A percentile compares a stretch with the other conserved stretches of the same genome.
Evolutionary conservation across 176 grass and related monocot species (phyloP).

Genomic region (Aegilops umbellulata): DNA sequence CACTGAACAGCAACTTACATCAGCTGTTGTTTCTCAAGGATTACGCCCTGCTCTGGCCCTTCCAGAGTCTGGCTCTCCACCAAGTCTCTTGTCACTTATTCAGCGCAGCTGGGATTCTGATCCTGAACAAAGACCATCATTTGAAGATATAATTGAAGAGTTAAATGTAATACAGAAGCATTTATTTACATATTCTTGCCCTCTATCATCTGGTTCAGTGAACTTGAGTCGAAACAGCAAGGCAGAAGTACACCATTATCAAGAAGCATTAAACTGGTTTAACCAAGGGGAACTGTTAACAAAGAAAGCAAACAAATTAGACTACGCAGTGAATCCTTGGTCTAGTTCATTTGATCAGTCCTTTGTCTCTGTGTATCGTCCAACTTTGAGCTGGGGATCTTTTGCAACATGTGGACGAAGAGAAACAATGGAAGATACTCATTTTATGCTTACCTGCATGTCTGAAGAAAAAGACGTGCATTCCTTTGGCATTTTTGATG

Average conservation of each 20-base stretch:
- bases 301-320: constrained; percentile 38
- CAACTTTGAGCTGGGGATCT: constrained; percentile 90
- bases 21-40: constrained; percentile 81
- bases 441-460: constrained; percentile 86
- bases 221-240: constrained; percentile 43
- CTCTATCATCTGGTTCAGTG: constrained; percentile 15
- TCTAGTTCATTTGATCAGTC: constrained; percentile 42
- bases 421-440: constrained; percentile 95
- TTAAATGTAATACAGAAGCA: constrained; percentile 47
- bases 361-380: constrained; percentile 39
- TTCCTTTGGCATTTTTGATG: constrained; percentile 96
- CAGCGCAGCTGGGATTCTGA: constrained; percentile 71
- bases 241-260: constrained; percentile 39
- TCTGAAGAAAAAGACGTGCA: constrained; percentile 57
- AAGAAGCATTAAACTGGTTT: constrained; percentile 80
- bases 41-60: constrained; percentile 67
- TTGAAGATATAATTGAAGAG: constrained; percentile 63
- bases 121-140: constrained; percentile 76
- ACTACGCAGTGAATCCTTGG: constrained; percentile 29
- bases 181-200: constrained; percentile 30
- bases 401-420: constrained; percentile 86
- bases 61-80: constrained; percentile 59
- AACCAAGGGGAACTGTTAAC: constrained; percentile 66
- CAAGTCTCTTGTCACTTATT: constrained; percentile 73
- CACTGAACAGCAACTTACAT: constrained; percentile 87